Evolutionary conservation across 495 filamentous ascomycete species (phyloP).

Genomic region (Neurospora sp.): DNA sequence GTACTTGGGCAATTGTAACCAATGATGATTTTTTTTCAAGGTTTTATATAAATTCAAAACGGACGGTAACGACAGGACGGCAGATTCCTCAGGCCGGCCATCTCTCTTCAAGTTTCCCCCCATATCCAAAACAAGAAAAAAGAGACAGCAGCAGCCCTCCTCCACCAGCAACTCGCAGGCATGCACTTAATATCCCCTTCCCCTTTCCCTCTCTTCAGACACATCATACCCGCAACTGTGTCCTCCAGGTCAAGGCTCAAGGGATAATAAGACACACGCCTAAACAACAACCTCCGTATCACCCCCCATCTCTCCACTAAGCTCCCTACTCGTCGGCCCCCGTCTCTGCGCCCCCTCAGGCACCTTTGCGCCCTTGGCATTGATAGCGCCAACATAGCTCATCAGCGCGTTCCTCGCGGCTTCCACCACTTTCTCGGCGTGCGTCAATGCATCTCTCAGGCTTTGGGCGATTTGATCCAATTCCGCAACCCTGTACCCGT

Average conservation of each 20-base stretch:
- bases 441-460: slow-evolving; percentile 23
- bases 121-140: background rate
- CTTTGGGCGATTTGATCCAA: slow-evolving; percentile 18
- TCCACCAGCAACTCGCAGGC: background rate
- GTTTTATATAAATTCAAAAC: background rate
- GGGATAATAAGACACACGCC: background rate
- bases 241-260: background rate
- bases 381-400: slow-evolving; percentile 15
- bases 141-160: background rate
- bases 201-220: background rate
- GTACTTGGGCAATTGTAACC: background rate
- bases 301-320: slow-evolving; percentile 45
- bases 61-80: background rate
- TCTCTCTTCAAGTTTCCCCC: background rate
- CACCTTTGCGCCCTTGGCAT: background rate
- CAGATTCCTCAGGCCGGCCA: background rate
- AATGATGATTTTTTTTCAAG: background rate
- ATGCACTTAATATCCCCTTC: background rate
- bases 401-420: slow-evolving; percentile 24
- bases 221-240: too few species aligned
- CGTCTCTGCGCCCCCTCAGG: slow-evolving; percentile 18
- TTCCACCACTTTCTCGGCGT: slow-evolving; percentile 31
- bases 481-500: background rate
- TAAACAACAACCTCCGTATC: slow-evolving; percentile 28
- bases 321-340: slow-evolving; percentile 37